Conservation (phyloP, 192 early-diverging fungal genomes). For the Coemansia sp. region DNA sequence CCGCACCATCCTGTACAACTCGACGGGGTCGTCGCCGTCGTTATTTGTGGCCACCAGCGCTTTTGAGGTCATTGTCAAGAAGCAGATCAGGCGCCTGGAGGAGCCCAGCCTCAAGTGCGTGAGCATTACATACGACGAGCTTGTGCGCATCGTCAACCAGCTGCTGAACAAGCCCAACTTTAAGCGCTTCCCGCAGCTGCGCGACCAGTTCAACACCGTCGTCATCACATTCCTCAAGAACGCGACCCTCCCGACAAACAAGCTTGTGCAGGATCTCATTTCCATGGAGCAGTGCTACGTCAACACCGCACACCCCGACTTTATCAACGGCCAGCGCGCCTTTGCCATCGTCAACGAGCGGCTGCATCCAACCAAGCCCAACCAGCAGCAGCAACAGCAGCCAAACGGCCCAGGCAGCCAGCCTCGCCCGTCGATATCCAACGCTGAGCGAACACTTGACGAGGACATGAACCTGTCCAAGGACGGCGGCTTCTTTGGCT, state of each 20-base stretch:
- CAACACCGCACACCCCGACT: constrained; percentile 99
- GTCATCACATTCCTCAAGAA: constrained; percentile 96
- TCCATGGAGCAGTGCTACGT: constrained; percentile 93
- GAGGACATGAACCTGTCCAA: constrained; percentile 63
- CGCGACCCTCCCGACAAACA: constrained; percentile 86
- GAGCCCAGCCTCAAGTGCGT: constrained; percentile 96
- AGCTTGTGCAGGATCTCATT: constrained; percentile 91
- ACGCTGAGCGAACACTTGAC: constrained; percentile 53
- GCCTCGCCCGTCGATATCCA: constrained; percentile 33
- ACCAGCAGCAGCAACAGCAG: constrained; percentile 24
- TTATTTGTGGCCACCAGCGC: constrained; percentile 98
- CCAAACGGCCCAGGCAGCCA: constrained; percentile 1
- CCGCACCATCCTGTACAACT: constrained; percentile 97
- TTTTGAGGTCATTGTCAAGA: constrained; percentile 97
- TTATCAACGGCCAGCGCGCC: constrained; percentile 94
- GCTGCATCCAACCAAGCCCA: constrained; percentile 68
- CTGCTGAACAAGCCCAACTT: constrained; percentile 91
- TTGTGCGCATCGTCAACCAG: constrained; percentile 91
- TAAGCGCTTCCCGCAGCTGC: constrained; percentile 93
- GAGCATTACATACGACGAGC: constrained; percentile 95
- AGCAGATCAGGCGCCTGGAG: constrained; percentile 98
- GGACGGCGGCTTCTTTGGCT: constrained; percentile 92
- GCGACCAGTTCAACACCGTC: constrained; percentile 89
- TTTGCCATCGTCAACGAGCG: constrained; percentile 90
- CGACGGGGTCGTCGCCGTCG: constrained; percentile 93